phyloP scores from a whole-genome alignment of 345 rosid species.

The Nasturtium officinale region DNA sequence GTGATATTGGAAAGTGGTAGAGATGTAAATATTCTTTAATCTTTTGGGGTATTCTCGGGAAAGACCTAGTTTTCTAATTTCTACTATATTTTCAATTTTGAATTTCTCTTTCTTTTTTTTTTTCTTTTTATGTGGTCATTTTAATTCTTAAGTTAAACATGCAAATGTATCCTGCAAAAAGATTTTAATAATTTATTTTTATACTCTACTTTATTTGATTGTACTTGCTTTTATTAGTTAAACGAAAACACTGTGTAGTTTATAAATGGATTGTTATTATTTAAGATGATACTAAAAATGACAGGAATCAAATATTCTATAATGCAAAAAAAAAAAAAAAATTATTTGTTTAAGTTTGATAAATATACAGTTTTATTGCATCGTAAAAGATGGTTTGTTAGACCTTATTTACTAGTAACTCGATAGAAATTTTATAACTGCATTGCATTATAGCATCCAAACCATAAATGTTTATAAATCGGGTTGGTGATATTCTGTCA shows the following conservation, averaged over 20 bases:
- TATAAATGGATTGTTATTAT: neutral
- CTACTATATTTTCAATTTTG: constrained; percentile 12
- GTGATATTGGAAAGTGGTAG: neutral
- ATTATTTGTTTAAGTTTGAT: no score
- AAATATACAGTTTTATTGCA: neutral
- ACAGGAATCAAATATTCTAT: neutral
- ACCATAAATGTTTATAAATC: neutral
- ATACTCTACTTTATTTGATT: no score
- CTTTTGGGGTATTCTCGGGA: constrained; percentile 33
- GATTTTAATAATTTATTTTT: neutral
- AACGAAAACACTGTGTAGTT: no score
- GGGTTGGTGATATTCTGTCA: no score
- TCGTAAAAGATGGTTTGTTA: neutral
- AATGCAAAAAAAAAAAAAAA: no score
- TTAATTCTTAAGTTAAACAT: neutral
- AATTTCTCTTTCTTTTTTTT: neutral
- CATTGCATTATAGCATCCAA: neutral
- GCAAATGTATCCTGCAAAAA: constrained; percentile 27
- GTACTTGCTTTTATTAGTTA: no score
- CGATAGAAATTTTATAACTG: neutral
- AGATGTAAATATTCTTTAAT: constrained; percentile 12
- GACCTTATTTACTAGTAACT: no score
- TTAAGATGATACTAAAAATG: neutral
- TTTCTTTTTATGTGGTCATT: neutral
- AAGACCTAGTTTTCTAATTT: neutral